These are phyloP conservation scores for Ramaria sp. DNA, from an alignment of 768 basidiomycete genomes.

Conservation along the genomic window DNA sequence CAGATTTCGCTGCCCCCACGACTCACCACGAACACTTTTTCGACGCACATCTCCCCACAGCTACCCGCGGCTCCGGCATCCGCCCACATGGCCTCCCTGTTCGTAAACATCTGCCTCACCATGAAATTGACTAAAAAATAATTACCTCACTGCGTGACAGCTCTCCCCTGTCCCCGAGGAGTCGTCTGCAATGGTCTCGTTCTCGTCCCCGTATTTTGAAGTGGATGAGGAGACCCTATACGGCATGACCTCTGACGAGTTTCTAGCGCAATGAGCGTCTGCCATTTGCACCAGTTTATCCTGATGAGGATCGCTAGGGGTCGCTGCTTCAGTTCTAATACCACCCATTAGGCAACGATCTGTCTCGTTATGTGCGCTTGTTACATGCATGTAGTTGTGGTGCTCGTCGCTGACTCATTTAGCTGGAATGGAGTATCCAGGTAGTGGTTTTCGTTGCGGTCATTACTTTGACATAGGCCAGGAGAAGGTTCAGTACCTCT, in stretches of 20 bases:
- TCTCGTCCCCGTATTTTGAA: conserved; percentile 4
- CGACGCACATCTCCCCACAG: background rate
- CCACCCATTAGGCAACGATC: background rate
- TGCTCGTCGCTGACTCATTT: background rate
- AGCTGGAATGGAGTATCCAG: no score
- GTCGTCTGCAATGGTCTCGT: background rate
- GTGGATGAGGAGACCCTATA: conserved; percentile 5
- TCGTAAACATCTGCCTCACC: background rate
- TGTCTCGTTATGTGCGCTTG: background rate
- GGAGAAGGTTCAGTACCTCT: no score
- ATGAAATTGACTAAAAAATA: background rate
- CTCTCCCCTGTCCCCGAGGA: conserved; percentile 6
- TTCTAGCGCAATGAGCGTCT: background rate
- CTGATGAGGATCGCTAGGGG: background rate
- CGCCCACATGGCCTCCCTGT: conserved; percentile 8
- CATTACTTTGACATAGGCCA: no score
- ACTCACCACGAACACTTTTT: background rate
- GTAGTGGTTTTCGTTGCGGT: no score
- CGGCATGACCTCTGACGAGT: background rate
- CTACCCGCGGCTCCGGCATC: background rate
- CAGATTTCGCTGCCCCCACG: background rate
- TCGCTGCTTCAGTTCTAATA: no score
- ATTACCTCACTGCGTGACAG: background rate
- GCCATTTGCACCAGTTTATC: background rate
- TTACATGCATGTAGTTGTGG: background rate